These are phyloP conservation scores for Hypoxylon intermedium DNA, from an alignment of 495 filamentous ascomycete genomes.

Conservation along the genomic window DNA sequence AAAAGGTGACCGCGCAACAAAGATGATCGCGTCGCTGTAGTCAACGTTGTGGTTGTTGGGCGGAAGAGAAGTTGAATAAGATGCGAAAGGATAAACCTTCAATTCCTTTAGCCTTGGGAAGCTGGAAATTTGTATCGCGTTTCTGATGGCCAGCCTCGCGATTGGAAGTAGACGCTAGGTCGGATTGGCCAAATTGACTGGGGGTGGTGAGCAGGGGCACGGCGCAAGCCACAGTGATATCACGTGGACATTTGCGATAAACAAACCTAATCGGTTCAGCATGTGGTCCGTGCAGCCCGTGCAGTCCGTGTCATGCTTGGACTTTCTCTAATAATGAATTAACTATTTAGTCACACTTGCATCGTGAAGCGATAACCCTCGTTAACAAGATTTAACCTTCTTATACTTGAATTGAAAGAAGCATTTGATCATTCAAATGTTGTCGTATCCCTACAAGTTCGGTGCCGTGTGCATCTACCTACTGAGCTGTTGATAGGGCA, in stretches of 20 bases:
- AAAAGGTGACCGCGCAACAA: neutral
- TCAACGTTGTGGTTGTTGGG: neutral
- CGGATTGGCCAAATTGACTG: neutral
- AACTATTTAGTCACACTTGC: no score
- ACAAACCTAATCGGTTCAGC: no score
- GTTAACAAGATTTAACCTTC: no score
- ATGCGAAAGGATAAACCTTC: neutral
- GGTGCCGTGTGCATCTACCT: no score
- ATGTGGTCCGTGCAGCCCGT: no score
- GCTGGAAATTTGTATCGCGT: constrained; percentile 5
- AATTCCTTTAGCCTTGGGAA: constrained; percentile 15
- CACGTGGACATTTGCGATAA: neutral
- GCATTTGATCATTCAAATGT: no score
- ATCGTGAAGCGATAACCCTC: no score
- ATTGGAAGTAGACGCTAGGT: neutral
- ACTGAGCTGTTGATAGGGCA: no score
- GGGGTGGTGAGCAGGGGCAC: neutral
- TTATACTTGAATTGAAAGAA: no score
- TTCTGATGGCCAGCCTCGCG: neutral
- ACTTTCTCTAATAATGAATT: no score
- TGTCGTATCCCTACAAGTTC: no score
- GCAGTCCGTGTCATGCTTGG: no score
- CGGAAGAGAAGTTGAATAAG: neutral
- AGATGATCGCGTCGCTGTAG: neutral
- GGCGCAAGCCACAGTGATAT: neutral